Evolutionary conservation across 495 filamentous ascomycete species (phyloP), one percentile per base, ranked within the genome.

Genomic region (Talaromyces borbonicus): DNA sequence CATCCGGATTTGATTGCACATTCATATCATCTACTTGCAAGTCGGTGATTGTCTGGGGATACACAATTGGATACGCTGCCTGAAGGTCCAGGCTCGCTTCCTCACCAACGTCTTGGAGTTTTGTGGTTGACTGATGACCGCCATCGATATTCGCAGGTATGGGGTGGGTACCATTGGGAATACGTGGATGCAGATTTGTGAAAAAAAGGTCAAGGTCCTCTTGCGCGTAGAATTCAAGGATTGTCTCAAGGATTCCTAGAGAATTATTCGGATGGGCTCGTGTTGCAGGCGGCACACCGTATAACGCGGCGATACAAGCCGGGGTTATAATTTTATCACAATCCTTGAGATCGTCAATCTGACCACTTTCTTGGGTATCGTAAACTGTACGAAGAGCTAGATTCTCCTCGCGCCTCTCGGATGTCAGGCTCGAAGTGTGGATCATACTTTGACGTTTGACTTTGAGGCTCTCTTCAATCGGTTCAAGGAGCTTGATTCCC

Each of bases 121-220:
- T 52, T 4, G 49, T 50, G 6, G 50, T 49, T 35, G 55, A 71
- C 15, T 66, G 60, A 15, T 59, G 56, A 15, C 68, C 71, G 12
- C 42, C 42, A 49, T 75, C 66, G 42, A 74, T 63, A 25, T 58
- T 51, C 15, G 65, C 59, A 9, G 67, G 52, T 14, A 59, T 66
- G 4, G 69, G 72, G 18, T 65, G 64, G 8, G 58, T 67, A 19
- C 71, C 73, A 20, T 55, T 50, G 3, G 70, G 70, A 18, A 62
- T 55, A 35, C 54, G 59, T 4, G 61, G 58, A 25, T 51, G 61
- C 49, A 73, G 72, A 43, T 68, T 66, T 39, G 59, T 63, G 56
- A 75, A 82, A 56, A 74, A 84, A 5, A 67, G 56, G 46, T 80
- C 65, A 18, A 84, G 58, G 49, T 83, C 78, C 0, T 61, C 59